phyloP scores from a whole-genome alignment of 495 filamentous ascomycete genomes.

The Aspergillus bertholletiae region DNA sequence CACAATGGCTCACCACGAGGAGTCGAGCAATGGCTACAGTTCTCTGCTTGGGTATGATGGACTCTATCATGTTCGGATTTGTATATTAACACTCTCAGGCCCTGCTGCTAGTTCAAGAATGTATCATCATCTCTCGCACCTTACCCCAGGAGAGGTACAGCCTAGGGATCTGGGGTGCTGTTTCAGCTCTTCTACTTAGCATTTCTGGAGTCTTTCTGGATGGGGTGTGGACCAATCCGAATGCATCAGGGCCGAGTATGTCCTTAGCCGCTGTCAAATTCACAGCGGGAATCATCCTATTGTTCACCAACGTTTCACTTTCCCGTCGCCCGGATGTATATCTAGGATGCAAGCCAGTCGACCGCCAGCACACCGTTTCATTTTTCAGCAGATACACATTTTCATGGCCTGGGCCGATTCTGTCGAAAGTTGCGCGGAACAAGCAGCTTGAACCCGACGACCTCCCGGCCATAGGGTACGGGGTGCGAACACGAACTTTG shows the following conservation, averaged over 20 bases:
- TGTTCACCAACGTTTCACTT: constrained; percentile 22
- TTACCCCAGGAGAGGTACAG: background rate
- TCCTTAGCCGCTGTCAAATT: constrained; percentile 2
- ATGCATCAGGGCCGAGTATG: background rate
- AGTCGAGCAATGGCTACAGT: background rate
- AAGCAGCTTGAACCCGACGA: constrained; percentile 54
- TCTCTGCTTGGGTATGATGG: background rate
- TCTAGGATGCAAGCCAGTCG: constrained; percentile 48
- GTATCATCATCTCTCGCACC: background rate
- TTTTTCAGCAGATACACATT: constrained; percentile 57
- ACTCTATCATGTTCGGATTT: background rate
- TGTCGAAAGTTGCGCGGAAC: constrained; percentile 49
- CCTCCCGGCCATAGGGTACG: constrained; percentile 31
- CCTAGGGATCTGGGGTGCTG: background rate
- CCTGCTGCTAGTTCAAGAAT: background rate
- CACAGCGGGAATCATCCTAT: constrained; percentile 1
- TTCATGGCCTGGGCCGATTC: constrained; percentile 48
- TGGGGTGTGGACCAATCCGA: background rate
- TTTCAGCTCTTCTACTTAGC: background rate
- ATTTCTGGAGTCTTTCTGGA: background rate
- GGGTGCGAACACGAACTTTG: constrained; percentile 7
- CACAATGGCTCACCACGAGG: background rate
- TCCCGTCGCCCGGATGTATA: constrained; percentile 61
- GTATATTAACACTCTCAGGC: background rate
- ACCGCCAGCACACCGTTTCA: constrained; percentile 54